Percentiles rank a stretch among this genome's conserved stretches.
Evolutionary conservation across 2,329 filamentous ascomycete species (phyloP).

Genomic region (Arthrobotrys iridis): DNA sequence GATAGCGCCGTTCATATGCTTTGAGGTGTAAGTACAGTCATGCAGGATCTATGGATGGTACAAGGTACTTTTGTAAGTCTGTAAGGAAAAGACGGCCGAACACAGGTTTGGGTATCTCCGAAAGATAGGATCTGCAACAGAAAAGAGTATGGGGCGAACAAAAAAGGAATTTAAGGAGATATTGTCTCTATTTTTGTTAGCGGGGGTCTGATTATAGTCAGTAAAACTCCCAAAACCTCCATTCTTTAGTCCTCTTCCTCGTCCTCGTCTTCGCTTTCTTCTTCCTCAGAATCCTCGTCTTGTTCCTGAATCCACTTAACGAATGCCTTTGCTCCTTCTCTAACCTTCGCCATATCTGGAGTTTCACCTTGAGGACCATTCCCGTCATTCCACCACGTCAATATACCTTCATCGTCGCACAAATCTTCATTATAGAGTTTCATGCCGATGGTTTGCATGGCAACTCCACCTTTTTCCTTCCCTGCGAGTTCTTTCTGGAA

Average conservation of each 20-base stretch:
- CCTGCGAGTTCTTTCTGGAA: conserved; percentile 81
- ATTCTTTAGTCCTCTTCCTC: conserved; percentile 54
- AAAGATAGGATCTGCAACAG: no score
- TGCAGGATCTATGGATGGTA: no score
- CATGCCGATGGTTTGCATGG: conserved; percentile 82
- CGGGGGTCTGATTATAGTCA: no score
- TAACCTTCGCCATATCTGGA: conserved; percentile 75
- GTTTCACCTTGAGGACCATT: conserved; percentile 69
- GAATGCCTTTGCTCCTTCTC: conserved; percentile 77
- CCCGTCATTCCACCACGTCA: conserved; percentile 86
- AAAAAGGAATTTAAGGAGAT: neutral
- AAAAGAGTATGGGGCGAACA: neutral
- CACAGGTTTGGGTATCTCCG: neutral
- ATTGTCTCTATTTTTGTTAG: no score
- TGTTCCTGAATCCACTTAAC: conserved; percentile 75
- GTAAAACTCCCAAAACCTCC: no score
- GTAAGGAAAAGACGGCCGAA: no score
- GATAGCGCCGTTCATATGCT: no score
- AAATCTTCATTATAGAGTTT: conserved; percentile 86
- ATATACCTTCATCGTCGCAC: conserved; percentile 86
- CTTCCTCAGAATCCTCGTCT: conserved; percentile 71
- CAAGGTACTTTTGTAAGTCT: no score
- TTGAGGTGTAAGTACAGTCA: no score
- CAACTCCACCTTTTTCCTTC: conserved; percentile 70
- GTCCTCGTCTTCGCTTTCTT: conserved; percentile 63